Percentiles rank a stretch among this genome's conserved stretches.
These are phyloP conservation scores for Fremontodendron californicum DNA, from an alignment of 345 rosid species.

Conservation along the genomic window DNA sequence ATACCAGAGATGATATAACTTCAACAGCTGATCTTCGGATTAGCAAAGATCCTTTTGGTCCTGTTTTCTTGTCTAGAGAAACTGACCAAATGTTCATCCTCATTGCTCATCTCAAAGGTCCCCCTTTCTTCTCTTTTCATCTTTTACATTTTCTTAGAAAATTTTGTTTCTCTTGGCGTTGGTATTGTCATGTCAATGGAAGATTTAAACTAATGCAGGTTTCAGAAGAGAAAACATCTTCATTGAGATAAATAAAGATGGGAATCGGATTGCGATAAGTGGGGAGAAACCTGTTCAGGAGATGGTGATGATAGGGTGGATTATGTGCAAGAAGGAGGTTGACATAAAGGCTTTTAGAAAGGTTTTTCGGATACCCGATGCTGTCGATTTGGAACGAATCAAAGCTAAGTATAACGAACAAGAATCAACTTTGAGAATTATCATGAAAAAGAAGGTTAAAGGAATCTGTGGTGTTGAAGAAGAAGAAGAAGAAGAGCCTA, in stretches of 20 bases:
- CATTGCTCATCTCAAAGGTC: constrained; percentile 70
- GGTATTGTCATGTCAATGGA: background rate
- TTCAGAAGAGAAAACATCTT: constrained; percentile 51
- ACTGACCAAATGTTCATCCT: constrained; percentile 64
- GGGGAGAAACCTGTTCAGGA: constrained; percentile 71
- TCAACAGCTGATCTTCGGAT: constrained; percentile 47
- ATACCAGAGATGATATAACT: constrained; percentile 52
- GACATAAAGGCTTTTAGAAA: constrained; percentile 52
- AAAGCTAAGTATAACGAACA: constrained; percentile 63
- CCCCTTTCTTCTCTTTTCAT: background rate
- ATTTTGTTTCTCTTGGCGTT: constrained; percentile 3
- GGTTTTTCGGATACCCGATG: constrained; percentile 57
- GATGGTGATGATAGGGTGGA: constrained; percentile 60
- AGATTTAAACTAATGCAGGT: constrained; percentile 40
- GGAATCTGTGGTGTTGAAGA: constrained; percentile 47
- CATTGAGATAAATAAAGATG: constrained; percentile 66
- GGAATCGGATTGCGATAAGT: constrained; percentile 43
- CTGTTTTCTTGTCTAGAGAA: constrained; percentile 63
- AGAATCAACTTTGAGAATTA: constrained; percentile 45
- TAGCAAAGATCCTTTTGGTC: constrained; percentile 48
- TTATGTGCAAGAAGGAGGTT: constrained; percentile 51
- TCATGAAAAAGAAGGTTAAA: constrained; percentile 58
- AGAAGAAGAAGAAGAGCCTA: constrained; percentile 22
- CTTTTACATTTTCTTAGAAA: background rate
- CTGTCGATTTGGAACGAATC: constrained; percentile 51